Evolutionary conservation across 2,329 filamentous ascomycete genomes (phyloP), one percentile per base, ranked within the genome.

Genomic region (Phyllosticta ampelicida): DNA sequence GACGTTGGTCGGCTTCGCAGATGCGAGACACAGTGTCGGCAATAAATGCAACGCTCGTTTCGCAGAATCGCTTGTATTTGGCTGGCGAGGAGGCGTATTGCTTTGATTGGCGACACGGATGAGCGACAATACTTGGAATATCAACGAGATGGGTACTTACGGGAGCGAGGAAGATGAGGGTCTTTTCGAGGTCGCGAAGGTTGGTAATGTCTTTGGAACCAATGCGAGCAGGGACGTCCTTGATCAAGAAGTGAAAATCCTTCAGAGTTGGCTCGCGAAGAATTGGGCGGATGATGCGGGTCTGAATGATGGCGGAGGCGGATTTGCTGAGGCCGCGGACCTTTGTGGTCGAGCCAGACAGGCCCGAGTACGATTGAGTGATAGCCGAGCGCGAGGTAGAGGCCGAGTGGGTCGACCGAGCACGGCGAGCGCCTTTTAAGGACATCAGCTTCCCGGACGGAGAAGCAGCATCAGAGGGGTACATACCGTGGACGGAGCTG

Each of bases 181-280:
- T 92, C 82, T 96, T 96, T 75, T 97, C 92, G 54, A 97, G 81
- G 74, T 97, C 92, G 72, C 92, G 85, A 58, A 97, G 83, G 75
- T 88, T 96, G 71, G 88, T 85, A 68, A 97, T 94, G 67, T 94
- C 85, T 73, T 90, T 91, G 69, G 85, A 83, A 68, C 84, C 83
- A 70, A 96, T 94, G 68, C 86, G 86, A 71, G 81, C 80, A 53
- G 89, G 89, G 63, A 90, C 84, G 71, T 89, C 86, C 64, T 86
- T 79, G 63, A 96, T 80, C 65, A 96, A 82, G 53, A 86, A 79
- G 70, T 90, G 86, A 71, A 96, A 96, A 53, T 87, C 84, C 71
- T 90, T 88, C 61, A 95, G 80, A 29, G 80, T 78, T 20, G 84
- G 74, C 68, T 91, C 86, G 62, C 81, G 80, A 59, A 94, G 80